Evolutionary conservation across 2,329 filamentous ascomycete species (phyloP), one percentile per base, ranked within the genome.

Genomic region (Lecanicillium sp.): DNA sequence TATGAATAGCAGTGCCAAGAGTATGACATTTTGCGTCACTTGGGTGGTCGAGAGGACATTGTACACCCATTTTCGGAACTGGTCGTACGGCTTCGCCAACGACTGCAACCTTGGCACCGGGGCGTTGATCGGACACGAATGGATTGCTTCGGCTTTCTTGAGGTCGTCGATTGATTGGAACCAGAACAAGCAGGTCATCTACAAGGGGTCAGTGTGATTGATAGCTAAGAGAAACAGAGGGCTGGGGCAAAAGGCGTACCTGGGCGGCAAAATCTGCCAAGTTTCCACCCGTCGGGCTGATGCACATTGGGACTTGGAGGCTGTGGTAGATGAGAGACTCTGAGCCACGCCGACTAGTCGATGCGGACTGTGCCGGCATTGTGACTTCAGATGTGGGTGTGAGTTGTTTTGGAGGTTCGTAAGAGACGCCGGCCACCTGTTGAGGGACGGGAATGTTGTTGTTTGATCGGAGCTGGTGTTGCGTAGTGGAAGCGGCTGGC

Each of bases 151-250:
- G 28, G 89, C 86, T 41, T 77, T 73, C 49, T 84, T 77, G 13
- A 97, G 67, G 17, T 84, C 83, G n/a, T 83, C 74, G 31, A 85
- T 83, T 13, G 84, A 84, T 61, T 97, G 89, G 57, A 97, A 97
- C 90, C 92, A 97, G 65, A 97, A 96, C 12, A 98, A 72, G 56
- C 90, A 96, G 11, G 90, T 94, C 61, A 97, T 86, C 86, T 95
- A 53, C 2, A 25, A 6, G 10, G 29, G 22, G 15, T 15, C 25
- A 13, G 31, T 29, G 31, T 30, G 29, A 19, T 29, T 27, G 15
- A 14, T 15, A 22, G 33, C 5, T 9, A 17, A 15, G 25, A 27
- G 25, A 7, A 13, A 8, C 25, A 18, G 11, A 2, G 14, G 10
- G 9, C 25, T 40, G 18, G 35, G 32, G 17, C 29, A 17, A 31